These are phyloP conservation scores for Austroboletus novae-zelandiae DNA, from an alignment of 1,284 basidiomycete genomes.

Conservation along the genomic window DNA sequence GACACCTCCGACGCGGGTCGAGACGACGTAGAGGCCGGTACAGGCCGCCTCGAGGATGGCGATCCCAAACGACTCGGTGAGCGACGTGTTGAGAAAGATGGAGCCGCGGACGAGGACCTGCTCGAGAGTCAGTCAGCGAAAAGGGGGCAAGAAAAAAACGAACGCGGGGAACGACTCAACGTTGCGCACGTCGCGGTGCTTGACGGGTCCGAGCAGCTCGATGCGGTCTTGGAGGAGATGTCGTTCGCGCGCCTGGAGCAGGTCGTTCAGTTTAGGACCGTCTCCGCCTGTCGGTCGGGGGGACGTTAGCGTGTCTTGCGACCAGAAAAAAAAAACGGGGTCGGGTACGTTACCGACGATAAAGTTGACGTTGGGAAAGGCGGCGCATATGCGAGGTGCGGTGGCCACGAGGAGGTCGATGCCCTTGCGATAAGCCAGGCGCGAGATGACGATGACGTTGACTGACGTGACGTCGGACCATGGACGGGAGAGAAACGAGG, in stretches of 20 bases:
- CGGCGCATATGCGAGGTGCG: conserved; percentile 84
- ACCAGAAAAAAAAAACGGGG: neutral
- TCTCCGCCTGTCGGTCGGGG: conserved; percentile 69
- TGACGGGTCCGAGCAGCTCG: conserved; percentile 80
- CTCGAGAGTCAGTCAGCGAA: neutral
- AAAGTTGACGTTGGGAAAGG: conserved; percentile 85
- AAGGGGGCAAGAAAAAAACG: neutral
- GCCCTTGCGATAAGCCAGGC: conserved; percentile 96
- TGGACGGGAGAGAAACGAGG: neutral
- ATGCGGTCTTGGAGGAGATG: conserved; percentile 88
- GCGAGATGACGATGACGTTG: conserved; percentile 91
- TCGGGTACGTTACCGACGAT: conserved; percentile 66
- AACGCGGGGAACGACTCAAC: no score
- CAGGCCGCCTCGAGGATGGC: conserved; percentile 96
- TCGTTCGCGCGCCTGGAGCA: conserved; percentile 96
- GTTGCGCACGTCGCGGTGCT: conserved; percentile 79
- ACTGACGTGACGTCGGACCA: conserved; percentile 46
- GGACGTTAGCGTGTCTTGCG: neutral
- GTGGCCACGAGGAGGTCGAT: conserved; percentile 93
- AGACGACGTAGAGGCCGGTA: conserved; percentile 91
- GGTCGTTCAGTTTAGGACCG: conserved; percentile 92
- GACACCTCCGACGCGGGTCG: conserved; percentile 92
- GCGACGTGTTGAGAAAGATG: conserved; percentile 93
- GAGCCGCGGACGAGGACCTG: conserved; percentile 82
- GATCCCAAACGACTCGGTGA: conserved; percentile 97